These are phyloP conservation scores for Licmophora abbreviata DNA, from an alignment of 108 stramenopile species.

Conservation along the genomic window DNA sequence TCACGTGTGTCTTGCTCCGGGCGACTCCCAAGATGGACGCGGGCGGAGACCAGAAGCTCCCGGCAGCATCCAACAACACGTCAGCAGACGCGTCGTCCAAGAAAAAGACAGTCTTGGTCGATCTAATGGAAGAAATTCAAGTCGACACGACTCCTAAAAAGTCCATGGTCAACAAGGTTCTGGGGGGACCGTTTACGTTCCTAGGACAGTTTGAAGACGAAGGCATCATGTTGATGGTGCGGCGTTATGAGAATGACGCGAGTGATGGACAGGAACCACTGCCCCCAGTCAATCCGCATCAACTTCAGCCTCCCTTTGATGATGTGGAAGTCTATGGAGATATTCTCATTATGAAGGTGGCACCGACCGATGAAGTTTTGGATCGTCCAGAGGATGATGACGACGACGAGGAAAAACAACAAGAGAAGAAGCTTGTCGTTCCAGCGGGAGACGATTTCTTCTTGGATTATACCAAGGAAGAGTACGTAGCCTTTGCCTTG, in stretches of 20 bases:
- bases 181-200: conserved; percentile 80
- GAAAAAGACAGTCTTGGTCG: conserved; percentile 16
- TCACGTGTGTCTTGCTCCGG: conserved; percentile 67
- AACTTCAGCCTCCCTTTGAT: conserved; percentile 75
- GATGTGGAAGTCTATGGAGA: conserved; percentile 56
- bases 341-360: conserved; percentile 73
- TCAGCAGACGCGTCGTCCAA: conserved; percentile 2
- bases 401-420: conserved; percentile 1
- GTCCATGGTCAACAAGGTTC: conserved; percentile 34
- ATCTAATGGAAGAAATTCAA: conserved; percentile 56
- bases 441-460: conserved; percentile 77
- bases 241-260: conserved; percentile 25
- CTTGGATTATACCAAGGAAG: conserved; percentile 67
- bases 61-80: conserved; percentile 4
- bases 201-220: conserved; percentile 82
- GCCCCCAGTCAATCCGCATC: conserved; percentile 59
- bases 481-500: conserved; percentile 68
- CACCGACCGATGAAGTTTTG: conserved; percentile 46
- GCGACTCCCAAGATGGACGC: conserved; percentile 13
- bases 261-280: conserved; percentile 7
- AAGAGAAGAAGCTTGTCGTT: conserved; percentile 11
- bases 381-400: conserved; percentile 31
- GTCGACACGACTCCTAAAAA: conserved; percentile 82
- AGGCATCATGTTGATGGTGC: conserved; percentile 72
- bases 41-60: neutral